A percentile compares a stretch with the other conserved stretches of the same genome.
Conservation (phyloP, 345 rosid species). For the Eucalyptus leucophloia region DNA sequence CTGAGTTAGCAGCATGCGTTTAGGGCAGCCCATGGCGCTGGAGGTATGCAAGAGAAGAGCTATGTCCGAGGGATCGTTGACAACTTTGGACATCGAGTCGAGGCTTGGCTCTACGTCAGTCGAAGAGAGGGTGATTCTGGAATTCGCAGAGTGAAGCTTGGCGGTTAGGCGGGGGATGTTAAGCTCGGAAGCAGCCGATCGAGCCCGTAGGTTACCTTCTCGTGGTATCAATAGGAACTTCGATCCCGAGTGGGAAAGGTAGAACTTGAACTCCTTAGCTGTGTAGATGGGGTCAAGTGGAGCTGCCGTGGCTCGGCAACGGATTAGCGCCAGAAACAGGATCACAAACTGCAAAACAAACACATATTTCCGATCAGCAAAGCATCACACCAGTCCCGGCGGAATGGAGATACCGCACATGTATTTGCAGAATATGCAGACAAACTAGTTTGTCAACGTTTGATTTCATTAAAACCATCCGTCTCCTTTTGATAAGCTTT, state of each 20-base stretch:
- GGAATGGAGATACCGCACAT: neutral
- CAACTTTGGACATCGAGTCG: conserved; percentile 1
- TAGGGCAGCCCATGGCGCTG: conserved; percentile 56
- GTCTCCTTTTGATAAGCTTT: neutral
- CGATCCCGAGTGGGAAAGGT: conserved; percentile 48
- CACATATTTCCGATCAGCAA: neutral
- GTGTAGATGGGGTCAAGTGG: conserved; percentile 55
- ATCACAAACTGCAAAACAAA: conserved; percentile 36
- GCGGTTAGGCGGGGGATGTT: conserved; percentile 24
- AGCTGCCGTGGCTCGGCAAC: conserved; percentile 52
- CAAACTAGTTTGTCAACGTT: neutral
- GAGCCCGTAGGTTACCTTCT: conserved; percentile 29
- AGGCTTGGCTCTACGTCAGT: neutral
- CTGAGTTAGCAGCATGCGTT: conserved; percentile 63
- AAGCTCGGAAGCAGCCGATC: conserved; percentile 42
- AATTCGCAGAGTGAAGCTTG: conserved; percentile 10
- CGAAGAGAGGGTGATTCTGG: conserved; percentile 17
- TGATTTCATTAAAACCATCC: neutral
- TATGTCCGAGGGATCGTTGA: conserved; percentile 42
- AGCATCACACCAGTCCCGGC: neutral
- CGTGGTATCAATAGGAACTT: conserved; percentile 30
- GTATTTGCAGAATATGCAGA: neutral
- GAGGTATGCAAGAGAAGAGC: conserved; percentile 60
- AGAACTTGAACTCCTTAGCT: conserved; percentile 55
- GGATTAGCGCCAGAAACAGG: conserved; percentile 51